Conservation (phyloP, 192 early-diverging fungal genomes). For the Coemansia sp. region DNA sequence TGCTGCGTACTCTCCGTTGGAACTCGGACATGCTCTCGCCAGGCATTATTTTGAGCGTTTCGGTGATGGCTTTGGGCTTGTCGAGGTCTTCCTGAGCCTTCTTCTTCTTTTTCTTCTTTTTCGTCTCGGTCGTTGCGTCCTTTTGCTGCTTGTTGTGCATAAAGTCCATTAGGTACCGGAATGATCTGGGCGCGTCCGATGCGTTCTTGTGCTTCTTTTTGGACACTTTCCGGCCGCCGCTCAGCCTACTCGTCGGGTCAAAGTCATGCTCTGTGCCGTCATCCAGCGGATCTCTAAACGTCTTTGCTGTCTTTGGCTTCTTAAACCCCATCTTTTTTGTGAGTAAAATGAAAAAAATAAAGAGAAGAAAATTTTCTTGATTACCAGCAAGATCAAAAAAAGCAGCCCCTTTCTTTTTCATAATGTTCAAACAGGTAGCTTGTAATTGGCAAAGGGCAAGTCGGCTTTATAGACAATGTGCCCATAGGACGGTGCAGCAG, state of each 20-base stretch:
- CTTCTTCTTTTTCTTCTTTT: constrained; percentile 15
- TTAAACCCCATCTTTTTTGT: constrained; percentile 34
- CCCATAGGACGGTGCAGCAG: too few species aligned
- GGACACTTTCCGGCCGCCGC: constrained; percentile 39
- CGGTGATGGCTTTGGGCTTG: constrained; percentile 19
- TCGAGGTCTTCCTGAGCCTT: not conserved
- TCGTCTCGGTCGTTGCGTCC: constrained; percentile 6
- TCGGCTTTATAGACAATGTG: too few species aligned
- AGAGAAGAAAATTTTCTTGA: too few species aligned
- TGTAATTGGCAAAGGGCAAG: too few species aligned
- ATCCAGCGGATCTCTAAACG: constrained; percentile 7
- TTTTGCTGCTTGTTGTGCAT: constrained; percentile 23
- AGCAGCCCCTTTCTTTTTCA: too few species aligned
- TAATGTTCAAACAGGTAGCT: too few species aligned
- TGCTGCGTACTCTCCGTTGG: constrained; percentile 25
- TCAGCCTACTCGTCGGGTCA: constrained; percentile 32
- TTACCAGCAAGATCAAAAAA: too few species aligned
- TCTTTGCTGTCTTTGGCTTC: constrained; percentile 37
- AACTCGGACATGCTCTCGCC: constrained; percentile 43
- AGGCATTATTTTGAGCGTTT: constrained; percentile 32
- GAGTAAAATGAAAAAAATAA: not conserved
- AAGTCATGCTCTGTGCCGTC: constrained; percentile 35
- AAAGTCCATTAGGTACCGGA: constrained; percentile 38
- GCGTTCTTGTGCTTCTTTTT: constrained; percentile 14
- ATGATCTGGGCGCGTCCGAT: constrained; percentile 41